These are phyloP conservation scores for Calophaca sinica DNA, from an alignment of 306 rosid species.

Conservation along the genomic window DNA sequence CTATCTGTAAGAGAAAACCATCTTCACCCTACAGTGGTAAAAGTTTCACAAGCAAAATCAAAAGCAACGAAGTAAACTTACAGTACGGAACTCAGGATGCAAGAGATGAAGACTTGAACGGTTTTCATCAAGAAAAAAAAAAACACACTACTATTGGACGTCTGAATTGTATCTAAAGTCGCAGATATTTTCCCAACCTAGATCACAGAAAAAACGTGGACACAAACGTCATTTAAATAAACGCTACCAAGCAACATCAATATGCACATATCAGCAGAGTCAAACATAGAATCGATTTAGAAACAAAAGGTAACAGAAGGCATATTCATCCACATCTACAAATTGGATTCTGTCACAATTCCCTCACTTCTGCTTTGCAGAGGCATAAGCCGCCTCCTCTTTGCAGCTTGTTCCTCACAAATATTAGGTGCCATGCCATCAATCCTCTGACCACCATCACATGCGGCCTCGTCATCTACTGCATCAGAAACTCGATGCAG, in stretches of 20 bases:
- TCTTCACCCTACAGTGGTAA: too few relatives aligned
- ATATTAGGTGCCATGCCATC: slow-evolving; percentile 44
- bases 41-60: slow-evolving; percentile 3
- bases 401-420: slow-evolving; percentile 61
- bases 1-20: too few relatives aligned
- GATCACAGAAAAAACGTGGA: background rate
- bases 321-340: slow-evolving; percentile 40
- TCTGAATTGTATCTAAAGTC: slow-evolving; percentile 19
- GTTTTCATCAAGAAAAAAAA: background rate
- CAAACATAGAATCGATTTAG: slow-evolving; percentile 27
- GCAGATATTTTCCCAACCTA: background rate
- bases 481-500: slow-evolving; percentile 37
- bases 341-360: slow-evolving; percentile 33
- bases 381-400: slow-evolving; percentile 55
- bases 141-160: background rate
- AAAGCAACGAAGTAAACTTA: background rate
- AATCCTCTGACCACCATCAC: slow-evolving; percentile 46
- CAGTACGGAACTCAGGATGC: background rate
- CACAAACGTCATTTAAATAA: background rate
- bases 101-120: background rate
- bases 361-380: slow-evolving; percentile 29
- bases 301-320: slow-evolving; percentile 13
- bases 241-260: background rate
- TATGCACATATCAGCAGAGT: slow-evolving; percentile 46
- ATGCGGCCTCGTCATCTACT: slow-evolving; percentile 36